Evolutionary conservation across 768 basidiomycete genomes (phyloP).

Genomic region (Neoboletus magnificus): DNA sequence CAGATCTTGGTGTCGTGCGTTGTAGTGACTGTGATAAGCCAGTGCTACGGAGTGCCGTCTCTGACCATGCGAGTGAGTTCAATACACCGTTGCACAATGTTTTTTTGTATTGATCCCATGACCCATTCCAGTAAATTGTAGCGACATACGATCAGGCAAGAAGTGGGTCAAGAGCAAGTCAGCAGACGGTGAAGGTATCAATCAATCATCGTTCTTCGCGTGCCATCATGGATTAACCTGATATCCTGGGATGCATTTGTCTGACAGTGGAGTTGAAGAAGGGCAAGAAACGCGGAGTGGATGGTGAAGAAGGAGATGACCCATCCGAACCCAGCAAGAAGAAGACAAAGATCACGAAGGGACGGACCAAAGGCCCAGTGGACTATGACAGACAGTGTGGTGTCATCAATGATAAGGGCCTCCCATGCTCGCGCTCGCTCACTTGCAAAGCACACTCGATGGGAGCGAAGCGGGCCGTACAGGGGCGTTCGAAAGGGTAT

Average conservation of each 20-base stretch:
- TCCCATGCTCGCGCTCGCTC: constrained; percentile 91
- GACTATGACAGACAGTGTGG: constrained; percentile 93
- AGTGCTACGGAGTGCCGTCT: constrained; percentile 67
- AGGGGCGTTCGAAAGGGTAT: constrained; percentile 77
- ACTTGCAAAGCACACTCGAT: constrained; percentile 99
- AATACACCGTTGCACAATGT: background rate
- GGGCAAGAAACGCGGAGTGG: constrained; percentile 79
- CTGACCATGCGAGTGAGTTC: constrained; percentile 70
- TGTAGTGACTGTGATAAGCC: constrained; percentile 85
- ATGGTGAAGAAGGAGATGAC: constrained; percentile 66
- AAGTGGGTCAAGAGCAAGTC: constrained; percentile 57
- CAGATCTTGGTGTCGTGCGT: constrained; percentile 61
- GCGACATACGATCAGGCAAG: constrained; percentile 51
- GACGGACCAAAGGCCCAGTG: constrained; percentile 79
- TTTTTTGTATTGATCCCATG: constrained; percentile 6
- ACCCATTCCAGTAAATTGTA: constrained; percentile 52
- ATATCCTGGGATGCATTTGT: constrained; percentile 2
- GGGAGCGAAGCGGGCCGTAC: constrained; percentile 91
- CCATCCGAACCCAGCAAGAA: constrained; percentile 68
- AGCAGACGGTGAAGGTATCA: constrained; percentile 45
- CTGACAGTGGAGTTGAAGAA: constrained; percentile 41
- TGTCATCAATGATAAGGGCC: constrained; percentile 92
- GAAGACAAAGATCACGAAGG: constrained; percentile 78
- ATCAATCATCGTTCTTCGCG: background rate
- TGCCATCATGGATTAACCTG: constrained; percentile 3